Conservation (phyloP, 1,284 basidiomycete genomes). For the Heterobasidion parviporum region DNA sequence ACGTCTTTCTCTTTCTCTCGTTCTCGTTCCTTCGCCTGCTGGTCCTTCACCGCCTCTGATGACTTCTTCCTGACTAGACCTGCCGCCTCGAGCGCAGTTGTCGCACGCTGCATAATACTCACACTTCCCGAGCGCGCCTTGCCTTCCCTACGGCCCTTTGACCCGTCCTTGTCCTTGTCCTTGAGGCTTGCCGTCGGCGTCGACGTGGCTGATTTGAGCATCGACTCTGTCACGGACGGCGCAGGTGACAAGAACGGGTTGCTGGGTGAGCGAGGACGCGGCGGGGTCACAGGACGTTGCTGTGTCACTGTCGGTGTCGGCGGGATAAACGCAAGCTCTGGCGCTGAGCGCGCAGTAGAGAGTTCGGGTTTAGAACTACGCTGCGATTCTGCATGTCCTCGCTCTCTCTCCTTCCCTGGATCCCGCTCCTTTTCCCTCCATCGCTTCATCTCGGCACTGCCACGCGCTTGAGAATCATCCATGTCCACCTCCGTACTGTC, state of each 20-base stretch:
- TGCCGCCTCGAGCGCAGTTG: slow-evolving; percentile 77
- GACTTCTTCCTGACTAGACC: slow-evolving; percentile 78
- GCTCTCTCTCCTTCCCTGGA: not conserved
- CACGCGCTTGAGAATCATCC: slow-evolving; percentile 21
- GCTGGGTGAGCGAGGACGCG: slow-evolving; percentile 39
- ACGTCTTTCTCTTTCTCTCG: slow-evolving; percentile 29
- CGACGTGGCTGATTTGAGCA: slow-evolving; percentile 45
- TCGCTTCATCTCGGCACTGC: slow-evolving; percentile 12
- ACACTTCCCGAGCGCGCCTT: slow-evolving; percentile 79
- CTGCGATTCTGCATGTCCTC: too few relatives aligned
- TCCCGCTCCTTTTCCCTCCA: slow-evolving; percentile 10
- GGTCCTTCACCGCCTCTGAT: slow-evolving; percentile 57
- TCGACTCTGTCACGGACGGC: slow-evolving; percentile 42
- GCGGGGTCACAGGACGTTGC: slow-evolving; percentile 41
- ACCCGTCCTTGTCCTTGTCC: slow-evolving; percentile 31
- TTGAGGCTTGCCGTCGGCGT: slow-evolving; percentile 55
- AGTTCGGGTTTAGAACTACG: not conserved
- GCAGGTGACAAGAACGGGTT: slow-evolving; percentile 49
- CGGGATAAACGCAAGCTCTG: slow-evolving; percentile 62
- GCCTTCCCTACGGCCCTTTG: slow-evolving; percentile 33
- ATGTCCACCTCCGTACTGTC: slow-evolving; percentile 4
- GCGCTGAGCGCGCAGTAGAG: slow-evolving; percentile 25
- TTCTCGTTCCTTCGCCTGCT: slow-evolving; percentile 39
- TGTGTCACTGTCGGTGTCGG: slow-evolving; percentile 55
- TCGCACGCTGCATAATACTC: slow-evolving; percentile 90